Base-by-base conservation (phyloP, 495 filamentous ascomycete species). In the Aspergillus cavernicola region DNA sequence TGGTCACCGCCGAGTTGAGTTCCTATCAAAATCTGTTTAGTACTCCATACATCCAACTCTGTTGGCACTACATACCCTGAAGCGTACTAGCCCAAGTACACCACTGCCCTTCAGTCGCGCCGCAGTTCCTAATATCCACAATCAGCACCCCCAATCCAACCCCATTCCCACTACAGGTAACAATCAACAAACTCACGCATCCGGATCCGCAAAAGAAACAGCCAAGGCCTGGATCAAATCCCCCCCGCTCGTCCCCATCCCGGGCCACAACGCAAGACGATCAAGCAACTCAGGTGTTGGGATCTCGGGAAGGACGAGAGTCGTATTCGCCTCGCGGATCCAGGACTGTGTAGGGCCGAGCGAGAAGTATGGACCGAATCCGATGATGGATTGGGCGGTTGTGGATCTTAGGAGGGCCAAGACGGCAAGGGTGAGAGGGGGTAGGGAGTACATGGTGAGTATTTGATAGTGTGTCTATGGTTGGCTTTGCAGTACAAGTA, bases 191-290 rank as follows among this genome's bases (percentile, higher is more conserved):
- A 28, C 18, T 18, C 11, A 56, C 55, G 65, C 65, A 12, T 54
- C 49, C 4, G 65, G 64, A 31, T 63, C 62, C 0, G 57, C 39
- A 47, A 69, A 69, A 4, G 68, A 71, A 6, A 68, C 65, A 6
- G 66, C 65, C 15, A 72, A 52, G 6, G 69, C 63, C 55, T 72
- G 69, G 31, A 72, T 69, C 31, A 72, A 52, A 37, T 72, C 69
- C 24, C 69, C 69, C n/a, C 53, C 60, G 23, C 63, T 67, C 6
- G 67, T 72, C 10, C 66, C 66, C 69, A 72, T 70, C 3, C 69
- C 69, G 3, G 67, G 61, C 69, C 69, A 72, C 9, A 72, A 53
- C 2, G 69, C 67, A 16, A 70, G 61, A 19, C 65, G 63, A 33
- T 66, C 65, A 1, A 15, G 12, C 15, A 57, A 29, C 41, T 60